phyloP scores from a whole-genome alignment of 2,329 filamentous ascomycete genomes.

The Pseudogymnoascus pannorum region DNA sequence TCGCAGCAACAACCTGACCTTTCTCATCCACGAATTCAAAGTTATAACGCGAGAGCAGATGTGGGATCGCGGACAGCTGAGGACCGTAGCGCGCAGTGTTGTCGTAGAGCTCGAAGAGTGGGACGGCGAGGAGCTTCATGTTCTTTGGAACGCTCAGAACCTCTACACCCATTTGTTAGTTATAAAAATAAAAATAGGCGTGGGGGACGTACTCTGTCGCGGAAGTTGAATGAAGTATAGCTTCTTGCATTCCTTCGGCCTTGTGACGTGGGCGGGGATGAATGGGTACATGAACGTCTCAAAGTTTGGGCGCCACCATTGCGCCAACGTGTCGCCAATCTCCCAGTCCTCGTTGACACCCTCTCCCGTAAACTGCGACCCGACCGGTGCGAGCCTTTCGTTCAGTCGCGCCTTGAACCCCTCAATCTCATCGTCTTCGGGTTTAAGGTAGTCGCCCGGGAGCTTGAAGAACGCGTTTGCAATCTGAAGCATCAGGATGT shows the following conservation, averaged over 20 bases:
- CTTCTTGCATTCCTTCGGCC: conserved; percentile 99
- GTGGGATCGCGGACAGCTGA: conserved; percentile 91
- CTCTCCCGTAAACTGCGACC: conserved; percentile 70
- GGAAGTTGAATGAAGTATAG: conserved; percentile 95
- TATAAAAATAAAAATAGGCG: conserved; percentile 2
- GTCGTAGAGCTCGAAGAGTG: conserved; percentile 95
- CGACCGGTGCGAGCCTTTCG: conserved; percentile 88
- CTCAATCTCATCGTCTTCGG: conserved; percentile 82
- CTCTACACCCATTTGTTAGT: conserved; percentile 48
- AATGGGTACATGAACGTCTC: conserved; percentile 99
- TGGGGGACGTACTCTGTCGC: conserved; percentile 62
- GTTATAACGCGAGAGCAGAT: conserved; percentile 89
- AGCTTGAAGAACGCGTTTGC: conserved; percentile 99
- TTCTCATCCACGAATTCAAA: conserved; percentile 96
- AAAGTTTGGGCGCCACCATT: conserved; percentile 99
- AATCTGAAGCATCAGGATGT: conserved; percentile 98
- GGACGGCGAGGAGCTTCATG: conserved; percentile 97
- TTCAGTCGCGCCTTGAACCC: conserved; percentile 94
- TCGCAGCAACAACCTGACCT: conserved; percentile 77
- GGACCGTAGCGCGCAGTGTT: conserved; percentile 93
- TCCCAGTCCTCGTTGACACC: conserved; percentile 91
- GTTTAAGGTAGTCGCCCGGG: conserved; percentile 87
- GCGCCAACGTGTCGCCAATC: conserved; percentile 86
- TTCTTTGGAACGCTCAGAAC: conserved; percentile 97
- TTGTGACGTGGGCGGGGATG: conserved; percentile 87